Base-by-base conservation (phyloP, 352 stramenopile genomes). In the Phytophthora tubulina region DNA sequence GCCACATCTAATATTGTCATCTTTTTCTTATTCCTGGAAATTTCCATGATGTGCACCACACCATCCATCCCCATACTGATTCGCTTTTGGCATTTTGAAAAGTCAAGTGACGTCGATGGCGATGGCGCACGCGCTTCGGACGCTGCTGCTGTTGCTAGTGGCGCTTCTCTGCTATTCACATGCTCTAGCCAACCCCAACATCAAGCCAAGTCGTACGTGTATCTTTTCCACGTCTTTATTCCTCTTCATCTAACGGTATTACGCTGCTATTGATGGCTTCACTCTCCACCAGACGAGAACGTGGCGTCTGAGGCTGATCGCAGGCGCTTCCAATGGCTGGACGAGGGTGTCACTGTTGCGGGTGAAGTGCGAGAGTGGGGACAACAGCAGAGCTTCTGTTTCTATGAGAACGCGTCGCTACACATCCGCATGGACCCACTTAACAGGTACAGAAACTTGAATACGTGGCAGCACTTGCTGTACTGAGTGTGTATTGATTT, bases 391-490 rank as follows among this genome's bases (percentile, higher is more conserved):
- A 92, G 83, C 30, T 94, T 91, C 57, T 92, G 89, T 58, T 96
- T 96, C 63, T 84, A 79, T 27, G 82, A 91, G 35, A 94, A 94
- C 52, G 75, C 89, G 14, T 90, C 87, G 59, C 79, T 96, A 30
- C 83, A 81, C 27, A 78, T 94, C 31, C 86, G 86, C 3, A 66
- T 95, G 57, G 89, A 96, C 50, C 69, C 84, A 9, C 70, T 94
- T 45, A 88, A 92, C 71, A 96, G 81, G 85, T 89, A 62, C 9
- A 61, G 5, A 30, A 27, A 14, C 6, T n/a, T 1, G 10, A 7
- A 15, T 62, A 31, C 38, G 10, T 46, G 56, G 13, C 9, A 30
- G 35, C 7, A 64, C 57, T 78, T 42, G 71, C 39, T 49, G 7
- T 54, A 6, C 46, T 8, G 71, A 13, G 42, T 45, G 11, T 67